These are phyloP conservation scores for Cryphonectria radicalis DNA, from an alignment of 2,329 filamentous ascomycete species.

Conservation along the genomic window DNA sequence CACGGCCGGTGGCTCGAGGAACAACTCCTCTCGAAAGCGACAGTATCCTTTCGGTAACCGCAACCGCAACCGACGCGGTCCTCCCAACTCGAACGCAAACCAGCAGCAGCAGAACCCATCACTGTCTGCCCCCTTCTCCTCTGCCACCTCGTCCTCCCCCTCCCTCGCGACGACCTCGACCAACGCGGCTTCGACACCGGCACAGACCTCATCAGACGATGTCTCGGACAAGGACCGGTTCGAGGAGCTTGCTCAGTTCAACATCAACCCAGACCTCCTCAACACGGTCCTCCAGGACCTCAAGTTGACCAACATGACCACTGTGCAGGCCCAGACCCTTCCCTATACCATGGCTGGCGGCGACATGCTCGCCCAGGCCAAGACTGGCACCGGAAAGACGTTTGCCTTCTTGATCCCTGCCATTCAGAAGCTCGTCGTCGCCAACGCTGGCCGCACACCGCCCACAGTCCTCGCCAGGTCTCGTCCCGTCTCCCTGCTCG, in stretches of 20 bases:
- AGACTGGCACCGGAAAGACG: conserved; percentile 87
- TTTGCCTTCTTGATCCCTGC: conserved; percentile 82
- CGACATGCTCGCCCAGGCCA: conserved; percentile 76
- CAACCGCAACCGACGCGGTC: conserved; percentile 13
- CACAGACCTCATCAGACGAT: conserved; percentile 33
- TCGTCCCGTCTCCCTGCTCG: conserved; percentile 59
- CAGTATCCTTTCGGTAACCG: conserved; percentile 17
- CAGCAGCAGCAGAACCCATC: neutral
- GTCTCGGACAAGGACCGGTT: conserved; percentile 44
- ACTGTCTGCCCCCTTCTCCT: conserved; percentile 13
- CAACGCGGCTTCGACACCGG: neutral
- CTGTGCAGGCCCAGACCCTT: conserved; percentile 58
- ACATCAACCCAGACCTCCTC: conserved; percentile 52
- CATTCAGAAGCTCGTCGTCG: conserved; percentile 76
- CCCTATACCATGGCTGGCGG: conserved; percentile 50
- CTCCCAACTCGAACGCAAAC: neutral
- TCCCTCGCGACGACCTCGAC: neutral
- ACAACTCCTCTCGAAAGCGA: conserved; percentile 16
- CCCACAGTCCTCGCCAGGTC: conserved; percentile 32
- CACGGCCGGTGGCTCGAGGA: neutral
- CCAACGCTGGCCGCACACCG: conserved; percentile 36
- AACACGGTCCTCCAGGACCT: conserved; percentile 53
- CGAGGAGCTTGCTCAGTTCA: conserved; percentile 46
- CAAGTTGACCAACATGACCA: conserved; percentile 57
- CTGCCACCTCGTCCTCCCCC: conserved; percentile 1